Evolutionary conservation across 192 early-diverging fungal genomes (phyloP), one percentile per base, ranked within the genome.

Genomic region (Rhizophlyctis rosea): DNA sequence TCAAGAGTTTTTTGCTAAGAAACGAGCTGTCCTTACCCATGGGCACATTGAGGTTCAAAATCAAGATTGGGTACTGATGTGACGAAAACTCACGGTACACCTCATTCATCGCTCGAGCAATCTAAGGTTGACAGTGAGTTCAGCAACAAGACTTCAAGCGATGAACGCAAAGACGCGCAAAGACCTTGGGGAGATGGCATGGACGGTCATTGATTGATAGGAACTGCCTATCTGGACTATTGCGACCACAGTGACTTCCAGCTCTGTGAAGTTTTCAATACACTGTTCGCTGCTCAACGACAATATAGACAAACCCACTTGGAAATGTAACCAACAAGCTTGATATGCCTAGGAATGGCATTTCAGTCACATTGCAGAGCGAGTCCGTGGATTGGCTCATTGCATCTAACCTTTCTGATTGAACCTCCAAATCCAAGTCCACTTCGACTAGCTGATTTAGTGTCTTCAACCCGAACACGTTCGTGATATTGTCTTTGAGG

Each of bases 121-220:
- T 64, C 83, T 88, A 56, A 27, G n/a, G n/a, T n/a, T n/a, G n/a
- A 34, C 24, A 36, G 31, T 44, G 11, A 30, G 34, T 49, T 35
- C 28, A 70, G n/a, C n/a, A n/a, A n/a, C n/a, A n/a, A n/a, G n/a
- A n/a, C n/a, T n/a, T 32, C 35, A 75, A n/a, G n/a, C n/a, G n/a
- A n/a, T n/a, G n/a, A n/a, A n/a, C n/a, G n/a, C n/a, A n/a, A n/a
- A n/a, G n/a, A n/a, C n/a, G n/a, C 16, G 18, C 5, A 24, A 27
- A 30, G 65, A 88, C 86, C 62, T 89, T 91, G 51, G 90, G 91
- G 35, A 96, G 69, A 49, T 82, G 78, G 58, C 92, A 92, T 0
- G 97, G 95, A 21, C 95, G 85, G 7, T 88, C 87, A 71, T 98
- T 98, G 56, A 99, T 82, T 61, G 78, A 98, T 31, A 89, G 71